Base-by-base conservation (phyloP, 2,329 filamentous ascomycete species). In the Cylindrodendrum hubeiense region DNA sequence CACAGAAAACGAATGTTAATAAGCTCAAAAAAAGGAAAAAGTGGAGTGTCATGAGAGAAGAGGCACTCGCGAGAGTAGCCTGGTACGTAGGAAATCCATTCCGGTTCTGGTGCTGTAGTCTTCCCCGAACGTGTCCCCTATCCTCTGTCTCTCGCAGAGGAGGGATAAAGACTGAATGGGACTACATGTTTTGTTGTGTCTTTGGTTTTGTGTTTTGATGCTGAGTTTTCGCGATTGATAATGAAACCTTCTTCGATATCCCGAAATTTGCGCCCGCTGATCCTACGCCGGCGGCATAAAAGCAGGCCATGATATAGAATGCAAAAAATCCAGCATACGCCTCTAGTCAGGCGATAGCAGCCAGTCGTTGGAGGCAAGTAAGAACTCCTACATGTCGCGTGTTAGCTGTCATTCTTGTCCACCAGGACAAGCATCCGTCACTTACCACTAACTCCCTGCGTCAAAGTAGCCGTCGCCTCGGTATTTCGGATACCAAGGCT, bases 381-480 rank as follows among this genome's bases (percentile, higher is more conserved):
- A 83, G 74, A 47, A 83, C 80, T 65, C 82, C 82, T 83, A 50
- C 17, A 17, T 53, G 47, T 39, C 22, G 9, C 47, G 53, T 28
- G 22, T 60, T 34, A 62, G 59, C 58, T 30, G 9, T 8, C 15
- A 13, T 26, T 21, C 2, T 19, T 49, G 2, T 28, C 28, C 2
- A 6, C n/a, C 33, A 34, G 4, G 10, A 19, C 24, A 12, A 37
- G 22, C n/a, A 34, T 7, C 28, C 19, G 22, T 3, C 34, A 85
- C 89, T 81, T 84, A 93, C 95, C 95, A 78, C 93, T 97, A 46
- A 97, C 94, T 70, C 95, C 95, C 79, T 97, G 95, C 0, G 94
- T 95, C 75, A 97, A 79, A 1, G 95, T 97, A 2, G 91, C 90
- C 51, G 89, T 90, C 8, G 95, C 95, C 78, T 97, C 92, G 0